Evolutionary conservation across 2,329 filamentous ascomycete genomes (phyloP), one percentile per base, ranked within the genome.

Genomic region (Ceratocystis albifundus): DNA sequence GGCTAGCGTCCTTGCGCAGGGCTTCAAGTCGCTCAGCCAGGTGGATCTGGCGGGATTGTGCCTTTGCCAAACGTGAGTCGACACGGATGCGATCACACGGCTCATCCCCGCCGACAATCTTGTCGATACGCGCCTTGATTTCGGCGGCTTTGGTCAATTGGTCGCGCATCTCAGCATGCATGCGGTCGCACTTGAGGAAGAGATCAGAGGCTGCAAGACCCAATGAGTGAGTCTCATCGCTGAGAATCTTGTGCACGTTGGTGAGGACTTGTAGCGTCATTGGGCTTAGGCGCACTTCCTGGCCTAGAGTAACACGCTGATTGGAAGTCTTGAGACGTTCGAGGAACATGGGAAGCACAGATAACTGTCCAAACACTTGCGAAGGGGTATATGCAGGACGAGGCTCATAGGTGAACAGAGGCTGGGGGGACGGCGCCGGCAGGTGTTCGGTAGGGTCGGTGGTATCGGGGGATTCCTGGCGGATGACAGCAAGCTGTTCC

Each of bases 211-310:
- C 88, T 0, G 87, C 88, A 55, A 82, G 77, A 17, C 88, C 87
- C 10, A 92, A 79, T 10, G 79, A 80, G 70, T 87, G 80, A 0
- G 87, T 90, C 74, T 92, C 88, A 8, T 82, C 80, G 69, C 84
- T 84, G 4, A 92, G 78, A 4, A 88, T 78, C 72, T 87, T 85
- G 73, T 93, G 89, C 0, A 85, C 84, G 68, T 89, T 84, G 32
- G 87, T 88, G 70, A 93, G 82, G 46, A 90, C 79, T 69, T 86
- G 82, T 20, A 92, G 79, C 1, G 87, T 89, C 25, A 87, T 82
- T 12, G 87, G 84, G 25, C 86, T 88, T 25, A 91, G 80, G 67
- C 84, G 81, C 65, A 92, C 79, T 71, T 88, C 84, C 68, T 89
- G 86, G 67, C 82, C 84, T 62, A 89, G 76, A 30, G 85, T 74